phyloP scores from a whole-genome alignment of 2,329 filamentous ascomycete species.

The Verticillium isaacii region DNA sequence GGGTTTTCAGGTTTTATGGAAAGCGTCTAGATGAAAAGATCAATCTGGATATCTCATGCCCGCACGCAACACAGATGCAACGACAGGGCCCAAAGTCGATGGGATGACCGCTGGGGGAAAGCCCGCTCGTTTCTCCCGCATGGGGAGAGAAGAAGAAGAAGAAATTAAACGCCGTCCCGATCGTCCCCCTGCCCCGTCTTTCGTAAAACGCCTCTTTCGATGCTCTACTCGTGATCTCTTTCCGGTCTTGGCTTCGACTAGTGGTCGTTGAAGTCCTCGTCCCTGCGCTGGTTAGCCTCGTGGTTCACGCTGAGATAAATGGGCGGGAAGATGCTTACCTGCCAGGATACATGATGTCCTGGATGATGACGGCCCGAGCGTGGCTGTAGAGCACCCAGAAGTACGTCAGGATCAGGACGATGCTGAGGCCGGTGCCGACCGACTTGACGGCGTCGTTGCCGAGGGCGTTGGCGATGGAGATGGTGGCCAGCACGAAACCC shows the following conservation, averaged over 20 bases:
- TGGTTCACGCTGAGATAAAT: background rate
- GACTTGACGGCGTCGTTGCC: slow-evolving; percentile 39
- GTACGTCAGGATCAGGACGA: slow-evolving; percentile 36
- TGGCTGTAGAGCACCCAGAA: slow-evolving; percentile 38
- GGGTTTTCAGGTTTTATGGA: background rate
- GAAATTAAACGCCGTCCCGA: background rate
- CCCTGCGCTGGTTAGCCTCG: slow-evolving; percentile 18
- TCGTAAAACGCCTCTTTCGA: background rate
- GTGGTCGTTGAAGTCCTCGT: slow-evolving; percentile 49
- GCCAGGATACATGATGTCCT: slow-evolving; percentile 52
- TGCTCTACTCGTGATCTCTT: background rate
- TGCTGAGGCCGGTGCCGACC: slow-evolving; percentile 45
- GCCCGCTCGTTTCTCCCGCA: background rate
- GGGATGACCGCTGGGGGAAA: background rate
- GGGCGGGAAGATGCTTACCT: slow-evolving; percentile 4
- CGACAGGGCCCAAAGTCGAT: background rate
- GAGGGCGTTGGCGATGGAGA: slow-evolving; percentile 46
- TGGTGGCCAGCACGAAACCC: slow-evolving; percentile 53
- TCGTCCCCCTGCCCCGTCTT: background rate
- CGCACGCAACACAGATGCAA: background rate
- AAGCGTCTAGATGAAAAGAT: background rate
- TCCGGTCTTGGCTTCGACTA: slow-evolving; percentile 9
- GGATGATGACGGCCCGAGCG: slow-evolving; percentile 41
- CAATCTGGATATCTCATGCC: background rate
- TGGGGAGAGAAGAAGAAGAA: background rate